Conservation (phyloP, 371 early-diverging fungal species). For the Lichtheimia ornata region DNA sequence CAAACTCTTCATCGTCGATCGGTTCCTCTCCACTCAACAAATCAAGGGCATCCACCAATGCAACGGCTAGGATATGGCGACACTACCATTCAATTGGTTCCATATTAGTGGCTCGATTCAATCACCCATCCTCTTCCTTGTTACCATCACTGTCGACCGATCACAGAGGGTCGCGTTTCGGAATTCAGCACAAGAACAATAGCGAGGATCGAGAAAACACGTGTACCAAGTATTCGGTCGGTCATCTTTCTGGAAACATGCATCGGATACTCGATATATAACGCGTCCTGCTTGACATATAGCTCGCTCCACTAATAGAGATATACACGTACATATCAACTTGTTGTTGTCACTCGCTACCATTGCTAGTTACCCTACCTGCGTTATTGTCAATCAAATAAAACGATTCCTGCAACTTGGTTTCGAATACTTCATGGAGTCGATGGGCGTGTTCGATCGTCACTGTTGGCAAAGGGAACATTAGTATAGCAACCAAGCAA, state of each 20-base stretch:
- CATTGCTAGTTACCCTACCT: slow-evolving; percentile 7
- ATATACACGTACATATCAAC: slow-evolving; percentile 8
- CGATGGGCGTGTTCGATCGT: slow-evolving; percentile 14
- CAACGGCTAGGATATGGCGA: slow-evolving; percentile 24
- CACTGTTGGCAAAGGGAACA: slow-evolving; percentile 9
- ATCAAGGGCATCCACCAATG: slow-evolving; percentile 15
- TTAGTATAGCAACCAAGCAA: background rate
- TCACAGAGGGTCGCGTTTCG: slow-evolving; percentile 10
- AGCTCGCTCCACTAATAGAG: background rate
- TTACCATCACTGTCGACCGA: slow-evolving; percentile 16
- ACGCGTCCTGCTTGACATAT: slow-evolving; percentile 19
- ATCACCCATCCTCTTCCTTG: background rate
- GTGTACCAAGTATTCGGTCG: slow-evolving; percentile 4
- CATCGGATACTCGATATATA: slow-evolving; percentile 24
- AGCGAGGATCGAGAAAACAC: slow-evolving; percentile 19
- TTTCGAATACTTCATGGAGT: slow-evolving; percentile 15
- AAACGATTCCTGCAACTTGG: slow-evolving; percentile 20
- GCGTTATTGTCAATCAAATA: slow-evolving; percentile 24
- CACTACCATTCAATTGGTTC: slow-evolving; percentile 13
- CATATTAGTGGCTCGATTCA: background rate
- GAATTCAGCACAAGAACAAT: slow-evolving; percentile 26
- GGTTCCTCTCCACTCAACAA: background rate
- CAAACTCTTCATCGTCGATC: slow-evolving; percentile 22
- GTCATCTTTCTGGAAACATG: slow-evolving; percentile 3
- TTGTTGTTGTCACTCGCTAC: background rate